A percentile compares a stretch with the other conserved stretches of the same genome.
These are phyloP conservation scores for Boechera stricta DNA, from an alignment of 345 rosid species.

Conservation along the genomic window DNA sequence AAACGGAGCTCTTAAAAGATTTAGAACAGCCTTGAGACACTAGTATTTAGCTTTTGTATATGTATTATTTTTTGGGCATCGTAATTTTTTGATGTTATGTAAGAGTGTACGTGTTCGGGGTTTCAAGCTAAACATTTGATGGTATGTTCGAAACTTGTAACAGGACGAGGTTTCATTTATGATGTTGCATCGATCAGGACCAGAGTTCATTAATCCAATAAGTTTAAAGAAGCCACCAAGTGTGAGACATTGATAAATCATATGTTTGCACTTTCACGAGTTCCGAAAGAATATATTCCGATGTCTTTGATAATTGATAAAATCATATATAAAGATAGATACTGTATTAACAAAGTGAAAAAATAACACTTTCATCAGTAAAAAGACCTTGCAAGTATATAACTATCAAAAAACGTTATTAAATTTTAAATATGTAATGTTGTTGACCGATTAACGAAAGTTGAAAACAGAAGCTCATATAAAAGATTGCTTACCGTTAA, in stretches of 20 bases:
- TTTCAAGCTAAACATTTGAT: neutral
- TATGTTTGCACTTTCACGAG: neutral
- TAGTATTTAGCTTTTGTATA: neutral
- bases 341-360: no score
- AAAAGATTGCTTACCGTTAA: constrained; percentile 22
- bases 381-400: neutral
- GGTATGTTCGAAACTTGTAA: neutral
- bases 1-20: neutral
- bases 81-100: neutral
- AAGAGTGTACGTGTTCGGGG: neutral
- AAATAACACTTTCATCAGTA: no score
- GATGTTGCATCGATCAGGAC: neutral
- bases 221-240: neutral
- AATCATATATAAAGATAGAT: no score
- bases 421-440: neutral
- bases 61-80: neutral
- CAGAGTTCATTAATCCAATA: neutral
- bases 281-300: neutral
- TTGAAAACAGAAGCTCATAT: neutral
- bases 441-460: neutral
- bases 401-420: neutral
- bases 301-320: neutral
- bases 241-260: constrained; percentile 1
- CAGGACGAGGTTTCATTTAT: neutral
- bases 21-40: neutral